These are phyloP conservation scores for Annulohypoxylon maeteangense DNA, from an alignment of 495 filamentous ascomycete species.

Conservation along the genomic window DNA sequence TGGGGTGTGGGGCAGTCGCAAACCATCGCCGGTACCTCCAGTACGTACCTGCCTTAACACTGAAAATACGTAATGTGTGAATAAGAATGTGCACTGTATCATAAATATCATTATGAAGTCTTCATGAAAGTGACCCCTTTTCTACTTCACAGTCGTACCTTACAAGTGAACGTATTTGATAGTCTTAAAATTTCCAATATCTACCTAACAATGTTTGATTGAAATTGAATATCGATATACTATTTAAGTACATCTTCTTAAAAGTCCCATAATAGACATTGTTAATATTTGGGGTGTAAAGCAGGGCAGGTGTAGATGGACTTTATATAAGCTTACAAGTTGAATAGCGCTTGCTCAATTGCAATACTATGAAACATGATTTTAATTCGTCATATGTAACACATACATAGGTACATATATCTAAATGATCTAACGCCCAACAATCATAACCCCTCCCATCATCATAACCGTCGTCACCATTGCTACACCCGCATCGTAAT, in stretches of 20 bases:
- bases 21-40: not conserved
- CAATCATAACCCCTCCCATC: slow-evolving; percentile 5
- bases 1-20: slow-evolving; percentile 41
- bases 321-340: not conserved
- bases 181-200: too few species aligned
- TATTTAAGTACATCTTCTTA: not conserved
- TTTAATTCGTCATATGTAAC: slow-evolving; percentile 2
- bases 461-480: slow-evolving; percentile 4
- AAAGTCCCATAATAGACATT: not conserved
- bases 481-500: not conserved
- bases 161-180: not conserved
- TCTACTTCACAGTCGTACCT: not conserved
- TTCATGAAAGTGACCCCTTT: not conserved
- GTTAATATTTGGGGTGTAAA: not conserved
- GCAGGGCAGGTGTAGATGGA: not conserved
- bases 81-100: not conserved
- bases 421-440: not conserved
- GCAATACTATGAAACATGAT: not conserved
- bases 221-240: not conserved
- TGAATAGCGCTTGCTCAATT: not conserved
- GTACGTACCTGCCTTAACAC: slow-evolving; percentile 13
- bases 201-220: too few species aligned
- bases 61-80: not conserved
- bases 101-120: not conserved
- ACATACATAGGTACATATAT: slow-evolving; percentile 2